Evolutionary conservation across 129 eudicot species (phyloP).

Genomic region (Daucus carota): DNA sequence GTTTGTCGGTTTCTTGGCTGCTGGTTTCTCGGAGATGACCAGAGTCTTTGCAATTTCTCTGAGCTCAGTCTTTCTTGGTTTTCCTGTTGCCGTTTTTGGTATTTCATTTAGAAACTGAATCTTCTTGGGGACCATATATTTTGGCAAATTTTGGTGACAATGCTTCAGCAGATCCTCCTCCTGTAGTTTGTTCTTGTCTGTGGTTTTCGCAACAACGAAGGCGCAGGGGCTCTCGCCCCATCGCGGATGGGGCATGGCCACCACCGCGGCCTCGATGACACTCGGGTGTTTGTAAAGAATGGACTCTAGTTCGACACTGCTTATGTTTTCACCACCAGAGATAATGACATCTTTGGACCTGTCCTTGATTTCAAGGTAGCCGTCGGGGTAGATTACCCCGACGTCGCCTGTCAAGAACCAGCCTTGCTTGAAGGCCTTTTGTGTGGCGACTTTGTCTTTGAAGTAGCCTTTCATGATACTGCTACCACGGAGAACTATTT

Average conservation of each 20-base stretch:
- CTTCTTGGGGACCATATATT: constrained; percentile 29
- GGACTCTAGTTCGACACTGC: constrained; percentile 33
- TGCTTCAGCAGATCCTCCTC: constrained; percentile 22
- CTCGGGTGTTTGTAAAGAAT: constrained; percentile 19
- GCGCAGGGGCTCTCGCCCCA: constrained; percentile 48
- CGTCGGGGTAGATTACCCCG: constrained; percentile 37
- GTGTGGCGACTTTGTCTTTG: constrained; percentile 23
- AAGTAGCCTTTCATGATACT: constrained; percentile 38
- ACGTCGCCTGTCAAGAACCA: constrained; percentile 42
- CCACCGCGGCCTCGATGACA: constrained; percentile 30
- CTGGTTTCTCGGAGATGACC: constrained; percentile 1
- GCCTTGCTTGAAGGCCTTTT: constrained; percentile 15
- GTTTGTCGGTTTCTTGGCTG: not conserved
- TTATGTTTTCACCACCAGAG: constrained; percentile 37
- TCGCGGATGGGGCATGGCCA: constrained; percentile 34
- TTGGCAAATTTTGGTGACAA: constrained; percentile 23
- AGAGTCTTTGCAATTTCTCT: constrained; percentile 23
- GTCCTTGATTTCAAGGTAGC: constrained; percentile 40
- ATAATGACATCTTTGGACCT: constrained; percentile 35
- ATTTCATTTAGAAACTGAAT: constrained; percentile 21
- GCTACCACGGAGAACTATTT: constrained; percentile 33
- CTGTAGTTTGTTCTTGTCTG: not conserved
- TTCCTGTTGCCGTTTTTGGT: constrained; percentile 28
- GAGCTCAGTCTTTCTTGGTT: constrained; percentile 17
- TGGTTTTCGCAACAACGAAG: constrained; percentile 10